Evolutionary conservation across 2,329 filamentous ascomycete genomes (phyloP), one percentile per base, ranked within the genome.

Genomic region (Fusarium concolor): DNA sequence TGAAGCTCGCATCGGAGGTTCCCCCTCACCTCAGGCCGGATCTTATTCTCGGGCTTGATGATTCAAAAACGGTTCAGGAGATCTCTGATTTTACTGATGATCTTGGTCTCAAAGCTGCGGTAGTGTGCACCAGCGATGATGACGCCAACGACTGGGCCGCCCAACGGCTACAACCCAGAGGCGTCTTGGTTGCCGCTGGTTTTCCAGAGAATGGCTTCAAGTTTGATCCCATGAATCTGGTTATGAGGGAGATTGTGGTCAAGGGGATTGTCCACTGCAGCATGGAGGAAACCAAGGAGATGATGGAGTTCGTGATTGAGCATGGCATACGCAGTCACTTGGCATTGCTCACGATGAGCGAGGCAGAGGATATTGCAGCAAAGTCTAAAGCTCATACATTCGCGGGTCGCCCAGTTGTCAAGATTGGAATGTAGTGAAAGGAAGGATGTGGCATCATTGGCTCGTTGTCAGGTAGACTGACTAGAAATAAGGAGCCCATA

Each of bases 201-300:
- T 39, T 72, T 28, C 70, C 70, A 11, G 46, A 56, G 11, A 18
- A 52, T 10, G 70, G 66, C 6, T 46, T 70, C 44, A 65, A 46
- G n/a, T 66, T 73, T 14, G 65, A 73, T 26, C 28, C 68, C 4
- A 49, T 68, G 47, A 63, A 69, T 33, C 56, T 72, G 24, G 24
- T 68, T 5, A 45, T 51, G n/a, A 46, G 33, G 5, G 66, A 70
- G 39, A 65, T 68, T 44, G 17, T 62, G 5, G 42, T 70, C 22
- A 68, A 68, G 29, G 63, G 69, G 10, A 41, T 54, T 9, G 38
- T 63, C 5, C 68, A 71, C 20, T 62, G 59, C 35, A 67, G 67
- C 6, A 68, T 68, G 46, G 33, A 46, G 17, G 67, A 70, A 33
- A 59, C 43, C 12, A 55, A 20, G 22, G 49, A 47, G n/a, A 68